Percentiles rank a stretch among this genome's conserved stretches.
These are phyloP conservation scores for Kwoniella pini DNA, from an alignment of 768 basidiomycete species.

Conservation along the genomic window DNA sequence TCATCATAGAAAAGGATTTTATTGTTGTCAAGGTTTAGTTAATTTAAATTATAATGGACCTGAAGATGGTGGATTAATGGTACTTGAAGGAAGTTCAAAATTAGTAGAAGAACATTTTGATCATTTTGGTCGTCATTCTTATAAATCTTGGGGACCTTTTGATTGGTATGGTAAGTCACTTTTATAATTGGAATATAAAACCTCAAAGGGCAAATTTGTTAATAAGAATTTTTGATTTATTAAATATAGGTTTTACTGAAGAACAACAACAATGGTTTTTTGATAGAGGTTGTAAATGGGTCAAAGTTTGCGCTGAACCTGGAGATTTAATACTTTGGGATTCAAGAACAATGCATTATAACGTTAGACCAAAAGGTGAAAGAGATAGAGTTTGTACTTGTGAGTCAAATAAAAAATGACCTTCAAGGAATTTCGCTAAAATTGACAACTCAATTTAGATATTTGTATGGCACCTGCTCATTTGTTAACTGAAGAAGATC, in stretches of 20 bases:
- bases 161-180: constrained; percentile 24
- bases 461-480: constrained; percentile 41
- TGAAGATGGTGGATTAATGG: constrained; percentile 48
- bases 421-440: not conserved
- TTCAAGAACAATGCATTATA: constrained; percentile 39
- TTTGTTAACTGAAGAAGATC: constrained; percentile 36
- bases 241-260: constrained; percentile 37
- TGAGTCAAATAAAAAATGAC: not conserved
- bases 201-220: too few relatives aligned
- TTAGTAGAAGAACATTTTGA: constrained; percentile 28
- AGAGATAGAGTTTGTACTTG: constrained; percentile 41
- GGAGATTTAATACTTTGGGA: constrained; percentile 53
- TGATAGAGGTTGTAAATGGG: constrained; percentile 43
- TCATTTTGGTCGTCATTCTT: constrained; percentile 16
- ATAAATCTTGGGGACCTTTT: constrained; percentile 27
- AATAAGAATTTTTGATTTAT: too few relatives aligned
- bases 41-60: constrained; percentile 36
- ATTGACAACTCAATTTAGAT: constrained; percentile 15
- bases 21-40: constrained; percentile 31
- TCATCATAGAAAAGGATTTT: constrained; percentile 27
- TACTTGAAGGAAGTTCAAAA: constrained; percentile 46
- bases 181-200: too few relatives aligned
- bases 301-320: constrained; percentile 44
- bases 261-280: constrained; percentile 44
- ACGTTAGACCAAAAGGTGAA: constrained; percentile 31